A percentile compares a stretch with the other conserved stretches of the same genome.
Evolutionary conservation across 805 yeast species (phyloP).

Genomic region (Barnettozyma pratensis): DNA sequence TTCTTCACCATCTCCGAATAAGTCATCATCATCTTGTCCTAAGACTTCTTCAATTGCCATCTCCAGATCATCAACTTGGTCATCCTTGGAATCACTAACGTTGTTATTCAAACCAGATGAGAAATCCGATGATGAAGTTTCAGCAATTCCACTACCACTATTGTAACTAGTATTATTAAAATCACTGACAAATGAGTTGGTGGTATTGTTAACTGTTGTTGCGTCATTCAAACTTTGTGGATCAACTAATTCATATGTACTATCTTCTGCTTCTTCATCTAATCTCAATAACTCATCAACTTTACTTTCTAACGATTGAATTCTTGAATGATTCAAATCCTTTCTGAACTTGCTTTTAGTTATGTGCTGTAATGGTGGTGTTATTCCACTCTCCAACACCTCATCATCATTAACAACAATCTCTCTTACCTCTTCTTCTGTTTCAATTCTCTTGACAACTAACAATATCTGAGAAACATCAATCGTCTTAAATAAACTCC

Average conservation of each 20-base stretch:
- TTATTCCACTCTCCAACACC: constrained; percentile 58
- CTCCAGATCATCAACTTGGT: constrained; percentile 41
- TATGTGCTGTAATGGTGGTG: constrained; percentile 73
- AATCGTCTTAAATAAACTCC: constrained; percentile 79
- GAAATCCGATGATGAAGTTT: too few species aligned
- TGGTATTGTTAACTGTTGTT: constrained; percentile 12
- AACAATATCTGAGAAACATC: constrained; percentile 84
- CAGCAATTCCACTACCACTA: too few species aligned
- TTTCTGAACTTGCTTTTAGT: constrained; percentile 66
- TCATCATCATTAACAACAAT: constrained; percentile 33
- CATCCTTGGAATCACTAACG: constrained; percentile 3
- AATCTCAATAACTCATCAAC: constrained; percentile 70
- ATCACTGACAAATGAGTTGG: not conserved
- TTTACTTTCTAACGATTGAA: constrained; percentile 71
- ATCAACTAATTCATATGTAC: constrained; percentile 70
- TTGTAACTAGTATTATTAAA: too few species aligned
- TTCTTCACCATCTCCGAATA: constrained; percentile 22
- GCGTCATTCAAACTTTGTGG: constrained; percentile 33
- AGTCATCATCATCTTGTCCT: constrained; percentile 20
- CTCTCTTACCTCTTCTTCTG: constrained; percentile 42
- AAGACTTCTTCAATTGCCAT: constrained; percentile 54
- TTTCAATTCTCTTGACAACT: constrained; percentile 52
- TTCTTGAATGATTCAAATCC: constrained; percentile 61
- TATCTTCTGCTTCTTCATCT: constrained; percentile 82
- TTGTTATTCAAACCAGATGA: too few species aligned